Evolutionary conservation across 768 basidiomycete genomes (phyloP).

Genomic region (Trametes gibbosa): DNA sequence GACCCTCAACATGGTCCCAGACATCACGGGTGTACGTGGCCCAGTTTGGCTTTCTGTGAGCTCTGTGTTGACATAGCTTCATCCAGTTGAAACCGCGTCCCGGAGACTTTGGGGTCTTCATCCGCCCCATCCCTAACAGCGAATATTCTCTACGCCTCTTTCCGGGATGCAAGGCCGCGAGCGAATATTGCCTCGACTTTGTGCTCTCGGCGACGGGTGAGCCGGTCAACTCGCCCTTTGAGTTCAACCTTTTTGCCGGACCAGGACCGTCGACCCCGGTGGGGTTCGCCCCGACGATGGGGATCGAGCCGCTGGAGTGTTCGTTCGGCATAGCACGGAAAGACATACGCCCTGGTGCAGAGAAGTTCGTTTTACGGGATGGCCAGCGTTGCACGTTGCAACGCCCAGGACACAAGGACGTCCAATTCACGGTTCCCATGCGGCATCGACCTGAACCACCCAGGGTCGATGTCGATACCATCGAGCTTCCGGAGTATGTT

Average conservation of each 20-base stretch:
- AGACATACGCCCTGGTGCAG: too few species aligned
- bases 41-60: background rate
- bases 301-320: background rate
- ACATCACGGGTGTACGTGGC: background rate
- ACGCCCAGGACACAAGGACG: background rate
- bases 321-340: background rate
- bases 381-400: too few species aligned
- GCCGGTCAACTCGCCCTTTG: background rate
- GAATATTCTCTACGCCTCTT: background rate
- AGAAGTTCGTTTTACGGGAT: too few species aligned
- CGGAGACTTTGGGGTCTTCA: background rate
- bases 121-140: background rate
- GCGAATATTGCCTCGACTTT: too few species aligned
- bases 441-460: background rate
- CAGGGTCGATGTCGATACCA: background rate
- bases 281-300: background rate
- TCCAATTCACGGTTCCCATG: background rate
- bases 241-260: background rate
- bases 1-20: background rate
- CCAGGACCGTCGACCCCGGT: too few species aligned
- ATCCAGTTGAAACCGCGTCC: background rate
- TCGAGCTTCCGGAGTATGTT: background rate
- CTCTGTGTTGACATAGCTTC: background rate
- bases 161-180: background rate
- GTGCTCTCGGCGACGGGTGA: background rate